These are phyloP conservation scores for Coprinellus micaceus DNA, from an alignment of 768 basidiomycete genomes.

Conservation along the genomic window DNA sequence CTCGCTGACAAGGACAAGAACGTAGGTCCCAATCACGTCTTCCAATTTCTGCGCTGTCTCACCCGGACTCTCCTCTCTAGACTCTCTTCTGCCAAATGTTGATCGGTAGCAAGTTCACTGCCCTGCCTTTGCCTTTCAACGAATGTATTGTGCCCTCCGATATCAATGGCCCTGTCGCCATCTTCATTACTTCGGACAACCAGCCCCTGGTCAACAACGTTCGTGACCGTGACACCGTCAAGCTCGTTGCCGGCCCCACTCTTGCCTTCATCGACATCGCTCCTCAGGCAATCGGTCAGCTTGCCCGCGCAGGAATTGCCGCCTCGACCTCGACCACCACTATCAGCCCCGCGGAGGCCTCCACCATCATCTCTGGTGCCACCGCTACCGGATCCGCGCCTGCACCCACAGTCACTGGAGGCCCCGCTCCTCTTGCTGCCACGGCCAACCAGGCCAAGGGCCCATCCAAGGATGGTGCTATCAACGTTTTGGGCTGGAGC, in stretches of 20 bases:
- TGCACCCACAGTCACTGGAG: slow-evolving; percentile 18
- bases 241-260: slow-evolving; percentile 68
- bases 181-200: slow-evolving; percentile 63
- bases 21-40: slow-evolving; percentile 26
- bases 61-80: slow-evolving; percentile 29
- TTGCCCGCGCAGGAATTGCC: slow-evolving; percentile 30
- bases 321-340: slow-evolving; percentile 21
- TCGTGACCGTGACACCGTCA: slow-evolving; percentile 46
- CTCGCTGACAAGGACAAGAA: slow-evolving; percentile 45
- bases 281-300: slow-evolving; percentile 47
- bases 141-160: slow-evolving; percentile 62
- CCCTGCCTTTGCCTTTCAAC: slow-evolving; percentile 56
- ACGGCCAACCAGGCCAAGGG: slow-evolving; percentile 38
- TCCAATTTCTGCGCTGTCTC: background rate
- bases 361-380: slow-evolving; percentile 30
- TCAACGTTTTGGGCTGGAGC: slow-evolving; percentile 43
- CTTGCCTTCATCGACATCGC: slow-evolving; percentile 63
- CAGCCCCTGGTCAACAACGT: slow-evolving; percentile 65
- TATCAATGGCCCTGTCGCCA: slow-evolving; percentile 70
- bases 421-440: slow-evolving; percentile 18
- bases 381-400: slow-evolving; percentile 16
- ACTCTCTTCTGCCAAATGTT: slow-evolving; percentile 73
- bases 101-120: slow-evolving; percentile 51
- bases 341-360: slow-evolving; percentile 32
- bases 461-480: slow-evolving; percentile 20